Percentiles rank a stretch among this genome's conserved stretches.
phyloP scores from a whole-genome alignment of 208 protist species.

The Wallacemonas sp. region DNA sequence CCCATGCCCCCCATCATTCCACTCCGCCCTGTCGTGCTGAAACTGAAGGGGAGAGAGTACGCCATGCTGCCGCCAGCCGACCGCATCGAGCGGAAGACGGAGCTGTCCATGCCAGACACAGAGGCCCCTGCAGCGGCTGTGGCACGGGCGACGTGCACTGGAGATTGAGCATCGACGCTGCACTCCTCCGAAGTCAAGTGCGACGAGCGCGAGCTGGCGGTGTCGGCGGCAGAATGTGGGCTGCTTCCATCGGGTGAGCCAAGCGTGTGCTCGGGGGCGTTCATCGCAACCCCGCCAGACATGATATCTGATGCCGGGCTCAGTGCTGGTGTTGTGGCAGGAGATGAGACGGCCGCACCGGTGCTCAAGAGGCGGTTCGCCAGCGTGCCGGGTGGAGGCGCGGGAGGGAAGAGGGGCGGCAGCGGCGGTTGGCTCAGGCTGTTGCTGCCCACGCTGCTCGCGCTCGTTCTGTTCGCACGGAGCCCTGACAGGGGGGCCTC shows the following conservation, averaged over 20 bases:
- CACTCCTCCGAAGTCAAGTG: neutral
- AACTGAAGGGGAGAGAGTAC: slow-evolving; percentile 34
- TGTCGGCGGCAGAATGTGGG: neutral
- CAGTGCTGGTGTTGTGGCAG: too few species aligned
- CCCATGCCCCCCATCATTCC: slow-evolving; percentile 16
- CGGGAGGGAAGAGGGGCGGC: slow-evolving; percentile 5
- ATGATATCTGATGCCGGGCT: neutral
- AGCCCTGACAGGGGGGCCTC: too few species aligned
- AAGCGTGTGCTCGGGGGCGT: neutral
- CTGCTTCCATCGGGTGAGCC: neutral
- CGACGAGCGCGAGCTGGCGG: neutral
- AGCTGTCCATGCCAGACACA: slow-evolving; percentile 31
- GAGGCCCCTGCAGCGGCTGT: slow-evolving; percentile 27
- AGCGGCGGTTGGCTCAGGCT: slow-evolving; percentile 10
- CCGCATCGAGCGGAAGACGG: slow-evolving; percentile 22
- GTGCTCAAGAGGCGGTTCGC: neutral
- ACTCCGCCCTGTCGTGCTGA: slow-evolving; percentile 32
- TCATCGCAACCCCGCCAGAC: neutral
- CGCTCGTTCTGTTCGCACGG: neutral
- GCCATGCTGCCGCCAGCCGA: slow-evolving; percentile 12
- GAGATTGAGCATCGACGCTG: neutral
- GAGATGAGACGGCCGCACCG: too few species aligned
- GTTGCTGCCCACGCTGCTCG: neutral
- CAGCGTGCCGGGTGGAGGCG: slow-evolving; percentile 6
- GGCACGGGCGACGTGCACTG: neutral